Evolutionary conservation across 2,329 filamentous ascomycete genomes (phyloP).

Genomic region (Pseudogymnoascus sp.): DNA sequence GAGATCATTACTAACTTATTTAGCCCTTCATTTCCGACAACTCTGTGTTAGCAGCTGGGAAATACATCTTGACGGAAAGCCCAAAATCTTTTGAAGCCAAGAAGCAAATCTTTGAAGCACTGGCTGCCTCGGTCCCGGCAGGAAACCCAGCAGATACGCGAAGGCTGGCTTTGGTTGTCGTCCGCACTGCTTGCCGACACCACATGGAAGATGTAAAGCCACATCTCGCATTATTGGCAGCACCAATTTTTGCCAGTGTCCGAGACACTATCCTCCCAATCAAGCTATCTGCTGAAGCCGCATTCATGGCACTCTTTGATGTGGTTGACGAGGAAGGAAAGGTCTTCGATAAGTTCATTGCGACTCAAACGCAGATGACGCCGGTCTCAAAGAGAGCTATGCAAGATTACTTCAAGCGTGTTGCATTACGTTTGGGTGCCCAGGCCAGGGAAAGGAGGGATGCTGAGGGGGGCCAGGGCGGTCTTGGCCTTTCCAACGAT

Average conservation of each 20-base stretch:
- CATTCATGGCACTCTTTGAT: conserved; percentile 82
- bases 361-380: conserved; percentile 56
- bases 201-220: conserved; percentile 74
- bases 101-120: conserved; percentile 70
- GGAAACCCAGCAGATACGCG: conserved; percentile 75
- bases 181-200: conserved; percentile 74
- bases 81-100: conserved; percentile 65
- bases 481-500: conserved; percentile 78
- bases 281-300: conserved; percentile 89
- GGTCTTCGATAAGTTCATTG: conserved; percentile 87
- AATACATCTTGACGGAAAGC: conserved; percentile 68
- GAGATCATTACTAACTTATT: conserved; percentile 17
- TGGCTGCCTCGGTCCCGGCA: conserved; percentile 67
- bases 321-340: conserved; percentile 79
- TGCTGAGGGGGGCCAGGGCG: conserved; percentile 82
- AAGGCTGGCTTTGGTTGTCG: conserved; percentile 74
- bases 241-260: conserved; percentile 80
- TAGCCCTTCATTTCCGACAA: conserved; percentile 83
- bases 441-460: conserved; percentile 85
- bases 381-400: conserved; percentile 77
- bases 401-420: conserved; percentile 94
- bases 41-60: conserved; percentile 79
- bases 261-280: conserved; percentile 89
- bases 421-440: conserved; percentile 72
- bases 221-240: conserved; percentile 70